Conservation (phyloP, 108 stramenopile genomes). For the Fragilaria radians region DNA sequence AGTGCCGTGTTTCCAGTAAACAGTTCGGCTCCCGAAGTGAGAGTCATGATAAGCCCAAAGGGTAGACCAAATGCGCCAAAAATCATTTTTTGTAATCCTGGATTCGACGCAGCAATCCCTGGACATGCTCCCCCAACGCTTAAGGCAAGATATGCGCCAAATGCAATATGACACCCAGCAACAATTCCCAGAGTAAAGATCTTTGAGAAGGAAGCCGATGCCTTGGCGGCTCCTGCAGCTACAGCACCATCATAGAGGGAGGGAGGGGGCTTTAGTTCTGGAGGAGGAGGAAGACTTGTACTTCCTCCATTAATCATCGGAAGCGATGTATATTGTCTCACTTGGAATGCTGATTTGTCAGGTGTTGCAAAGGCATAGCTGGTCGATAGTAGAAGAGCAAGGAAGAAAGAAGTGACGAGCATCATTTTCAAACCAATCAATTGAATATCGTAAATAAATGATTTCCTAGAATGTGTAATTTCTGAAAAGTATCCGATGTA, state of each 20-base stretch:
- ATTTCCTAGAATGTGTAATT: too few relatives aligned
- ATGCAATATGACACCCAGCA: conserved; percentile 80
- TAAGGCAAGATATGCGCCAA: conserved; percentile 81
- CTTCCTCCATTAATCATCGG: not conserved
- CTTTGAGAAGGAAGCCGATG: conserved; percentile 50
- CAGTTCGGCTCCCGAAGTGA: conserved; percentile 55
- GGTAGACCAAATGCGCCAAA: conserved; percentile 81
- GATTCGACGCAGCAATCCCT: conserved; percentile 73
- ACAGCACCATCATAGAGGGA: conserved; percentile 73
- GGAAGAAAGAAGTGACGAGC: not conserved
- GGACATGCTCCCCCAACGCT: conserved; percentile 82
- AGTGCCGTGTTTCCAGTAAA: conserved; percentile 75
- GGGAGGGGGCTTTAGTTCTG: conserved; percentile 45
- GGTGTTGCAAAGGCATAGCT: not conserved
- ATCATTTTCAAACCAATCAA: too few relatives aligned
- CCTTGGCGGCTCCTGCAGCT: conserved; percentile 74
- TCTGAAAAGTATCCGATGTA: too few relatives aligned
- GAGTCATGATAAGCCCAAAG: conserved; percentile 83
- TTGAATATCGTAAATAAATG: too few relatives aligned
- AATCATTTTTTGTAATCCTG: conserved; percentile 85
- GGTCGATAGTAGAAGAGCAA: not conserved
- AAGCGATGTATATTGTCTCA: not conserved
- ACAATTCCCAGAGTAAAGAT: conserved; percentile 84
- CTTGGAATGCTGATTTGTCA: not conserved
- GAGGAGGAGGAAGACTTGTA: not conserved